Evolutionary conservation across 257 asterid genomes (phyloP), one percentile per base, ranked within the genome.

Genomic region (Nicotiana knightiana): DNA sequence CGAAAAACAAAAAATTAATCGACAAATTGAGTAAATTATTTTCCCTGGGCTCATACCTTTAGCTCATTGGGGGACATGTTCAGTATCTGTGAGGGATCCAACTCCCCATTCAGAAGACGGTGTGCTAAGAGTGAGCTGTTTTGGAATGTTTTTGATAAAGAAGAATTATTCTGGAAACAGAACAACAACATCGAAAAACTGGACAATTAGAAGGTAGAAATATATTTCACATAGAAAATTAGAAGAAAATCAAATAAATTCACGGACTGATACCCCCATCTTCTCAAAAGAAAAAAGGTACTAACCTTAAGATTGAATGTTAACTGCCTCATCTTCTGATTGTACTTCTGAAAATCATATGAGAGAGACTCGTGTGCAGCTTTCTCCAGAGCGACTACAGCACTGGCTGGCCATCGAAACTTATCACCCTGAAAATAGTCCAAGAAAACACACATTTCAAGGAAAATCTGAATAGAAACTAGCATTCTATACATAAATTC

Each of bases 271-370:
- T 66, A 43, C 62, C 61, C 62, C 39, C 46, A 75, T 3, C 63
- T 39, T 43, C 26, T 51, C 58, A 53, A 53, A 53, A 53, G 58
- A 6, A 28, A 75, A 51, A 26, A 1, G 26, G 63, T 51, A 54
- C 81, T 77, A 51, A 94, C 99, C 97, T 92, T 89, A 46, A 96
- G 93, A 86, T 93, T 93, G 89, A 86, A 92, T 30, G 84, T 7
- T 33, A 93, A 67, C 58, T 88, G 92, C 87, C 97, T 84, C 99
- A 94, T 90, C 92, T 96, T 96, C 73, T 89, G 93, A 76, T 93
- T 93, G 81, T 93, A 95, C 89, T 92, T 95, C 85, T 79, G 89
- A 85, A 87, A 89, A 85, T 90, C 93, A 61, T 87, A 83, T 55
- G 93, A 83, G 67, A 90, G 87, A 62, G 85, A 67, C 61, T 91